Conservation (phyloP, 2,329 filamentous ascomycete genomes). For the Monosporascus sp. region DNA sequence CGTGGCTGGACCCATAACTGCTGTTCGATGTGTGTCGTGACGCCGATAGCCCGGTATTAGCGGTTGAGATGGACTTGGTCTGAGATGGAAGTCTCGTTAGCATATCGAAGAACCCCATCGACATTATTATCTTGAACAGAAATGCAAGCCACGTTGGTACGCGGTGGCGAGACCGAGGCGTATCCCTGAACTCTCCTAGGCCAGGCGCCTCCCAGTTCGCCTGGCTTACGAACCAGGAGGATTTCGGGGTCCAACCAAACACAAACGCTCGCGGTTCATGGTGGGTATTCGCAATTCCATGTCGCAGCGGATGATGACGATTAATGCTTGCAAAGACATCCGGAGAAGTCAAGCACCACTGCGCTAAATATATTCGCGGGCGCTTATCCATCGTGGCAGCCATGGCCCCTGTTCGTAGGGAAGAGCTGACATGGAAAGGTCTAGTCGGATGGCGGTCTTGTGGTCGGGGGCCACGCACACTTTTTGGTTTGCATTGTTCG, state of each 20-base stretch:
- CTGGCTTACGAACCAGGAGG: not conserved
- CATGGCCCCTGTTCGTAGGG: not conserved
- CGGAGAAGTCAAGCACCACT: not conserved
- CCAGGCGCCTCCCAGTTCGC: not conserved
- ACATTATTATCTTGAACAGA: not conserved
- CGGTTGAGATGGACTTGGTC: constrained; percentile 9
- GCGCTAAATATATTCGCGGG: not conserved
- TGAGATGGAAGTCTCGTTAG: constrained; percentile 5
- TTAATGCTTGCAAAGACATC: not conserved
- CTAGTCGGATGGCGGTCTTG: not conserved
- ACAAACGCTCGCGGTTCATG: not conserved
- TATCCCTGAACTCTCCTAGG: not conserved
- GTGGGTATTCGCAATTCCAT: not conserved
- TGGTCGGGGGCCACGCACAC: not conserved
- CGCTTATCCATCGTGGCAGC: not conserved
- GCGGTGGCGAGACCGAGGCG: not conserved
- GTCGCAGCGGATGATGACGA: not conserved
- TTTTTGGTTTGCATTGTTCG: not conserved
- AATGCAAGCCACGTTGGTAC: not conserved
- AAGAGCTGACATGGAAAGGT: not conserved
- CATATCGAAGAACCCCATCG: not conserved
- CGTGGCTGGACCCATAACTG: constrained; percentile 31
- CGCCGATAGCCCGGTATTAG: not conserved
- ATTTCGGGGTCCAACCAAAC: not conserved
- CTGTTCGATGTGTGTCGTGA: constrained; percentile 23